Evolutionary conservation across 2,329 filamentous ascomycete species (phyloP).

Genomic region (Niveomyces coronatus): DNA sequence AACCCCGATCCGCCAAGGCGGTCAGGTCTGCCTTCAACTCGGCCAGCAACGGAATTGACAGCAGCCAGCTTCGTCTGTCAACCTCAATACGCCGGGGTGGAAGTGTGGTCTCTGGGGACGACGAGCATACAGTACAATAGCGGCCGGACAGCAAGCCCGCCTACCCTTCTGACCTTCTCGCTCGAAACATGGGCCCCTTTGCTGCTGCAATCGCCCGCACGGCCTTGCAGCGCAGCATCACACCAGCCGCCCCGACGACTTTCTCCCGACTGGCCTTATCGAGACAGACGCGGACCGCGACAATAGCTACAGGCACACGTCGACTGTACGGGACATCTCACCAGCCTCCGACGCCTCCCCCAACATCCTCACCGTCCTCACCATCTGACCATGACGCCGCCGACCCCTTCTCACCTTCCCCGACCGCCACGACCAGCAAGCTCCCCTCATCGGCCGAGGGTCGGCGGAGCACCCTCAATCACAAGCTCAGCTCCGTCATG

Average conservation of each 20-base stretch:
- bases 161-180: neutral
- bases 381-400: neutral
- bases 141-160: too few species aligned
- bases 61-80: neutral
- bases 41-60: neutral
- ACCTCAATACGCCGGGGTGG: neutral
- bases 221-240: neutral
- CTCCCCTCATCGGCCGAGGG: constrained; percentile 25
- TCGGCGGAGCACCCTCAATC: constrained; percentile 23
- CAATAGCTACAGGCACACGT: neutral
- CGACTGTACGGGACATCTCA: constrained; percentile 1
- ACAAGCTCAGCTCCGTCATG: constrained; percentile 50
- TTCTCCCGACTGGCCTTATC: neutral
- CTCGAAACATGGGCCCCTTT: constrained; percentile 1
- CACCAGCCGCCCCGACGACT: neutral
- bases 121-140: too few species aligned
- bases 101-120: too few species aligned
- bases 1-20: too few species aligned
- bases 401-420: neutral
- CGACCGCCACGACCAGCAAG: constrained; percentile 10
- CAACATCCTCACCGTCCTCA: neutral
- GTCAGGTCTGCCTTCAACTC: neutral
- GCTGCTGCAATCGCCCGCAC: neutral
- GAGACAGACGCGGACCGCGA: neutral
- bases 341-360: neutral